These are phyloP conservation scores for Komagataella ulmi DNA, from an alignment of 805 yeast species.

Conservation along the genomic window DNA sequence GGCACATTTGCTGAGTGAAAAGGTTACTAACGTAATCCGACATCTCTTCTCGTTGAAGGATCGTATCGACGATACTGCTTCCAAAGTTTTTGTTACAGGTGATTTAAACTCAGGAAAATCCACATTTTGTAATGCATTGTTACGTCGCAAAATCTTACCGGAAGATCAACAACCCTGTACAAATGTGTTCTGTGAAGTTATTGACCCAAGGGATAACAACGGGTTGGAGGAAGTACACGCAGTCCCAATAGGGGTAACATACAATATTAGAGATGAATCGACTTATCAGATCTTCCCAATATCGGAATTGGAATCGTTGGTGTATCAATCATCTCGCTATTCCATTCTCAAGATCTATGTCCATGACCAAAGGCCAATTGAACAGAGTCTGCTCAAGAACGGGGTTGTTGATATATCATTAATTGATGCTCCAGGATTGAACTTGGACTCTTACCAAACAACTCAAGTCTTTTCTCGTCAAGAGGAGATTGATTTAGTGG, in stretches of 20 bases:
- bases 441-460: slow-evolving; percentile 86
- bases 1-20: slow-evolving; percentile 56
- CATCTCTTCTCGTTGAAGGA: slow-evolving; percentile 65
- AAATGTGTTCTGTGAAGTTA: slow-evolving; percentile 87
- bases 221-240: slow-evolving; percentile 91
- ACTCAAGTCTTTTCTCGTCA: slow-evolving; percentile 92
- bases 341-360: slow-evolving; percentile 70
- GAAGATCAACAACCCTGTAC: slow-evolving; percentile 98
- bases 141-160: slow-evolving; percentile 69
- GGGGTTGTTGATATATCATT: slow-evolving; percentile 87
- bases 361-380: slow-evolving; percentile 55
- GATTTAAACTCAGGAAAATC: slow-evolving; percentile 96
- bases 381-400: slow-evolving; percentile 64
- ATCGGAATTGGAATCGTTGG: slow-evolving; percentile 51
- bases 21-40: slow-evolving; percentile 46
- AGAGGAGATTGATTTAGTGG: slow-evolving; percentile 92
- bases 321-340: slow-evolving; percentile 59
- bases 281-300: slow-evolving; percentile 49
- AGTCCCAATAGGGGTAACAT: slow-evolving; percentile 41
- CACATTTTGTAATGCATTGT: slow-evolving; percentile 82
- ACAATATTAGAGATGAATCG: slow-evolving; percentile 42
- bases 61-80: slow-evolving; percentile 80
- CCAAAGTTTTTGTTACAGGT: slow-evolving; percentile 93
- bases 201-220: slow-evolving; percentile 67
- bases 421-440: slow-evolving; percentile 96